phyloP scores from a whole-genome alignment of 2,329 filamentous ascomycete species.

The Fusarium irregulare region DNA sequence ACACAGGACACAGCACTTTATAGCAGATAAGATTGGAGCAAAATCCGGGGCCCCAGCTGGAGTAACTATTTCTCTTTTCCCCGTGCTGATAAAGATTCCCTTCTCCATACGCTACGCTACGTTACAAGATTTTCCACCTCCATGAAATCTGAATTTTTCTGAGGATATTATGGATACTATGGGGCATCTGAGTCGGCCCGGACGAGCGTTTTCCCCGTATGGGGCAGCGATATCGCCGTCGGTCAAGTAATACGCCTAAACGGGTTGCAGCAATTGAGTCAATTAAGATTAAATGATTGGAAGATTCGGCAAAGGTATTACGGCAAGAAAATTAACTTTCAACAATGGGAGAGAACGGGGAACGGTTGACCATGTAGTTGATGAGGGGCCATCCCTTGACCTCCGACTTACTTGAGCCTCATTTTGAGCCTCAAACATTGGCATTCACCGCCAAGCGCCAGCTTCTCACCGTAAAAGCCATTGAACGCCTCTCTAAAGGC shows the following conservation, averaged over 20 bases:
- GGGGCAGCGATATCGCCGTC: slow-evolving; percentile 6
- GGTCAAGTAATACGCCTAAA: neutral
- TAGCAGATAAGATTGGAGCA: slow-evolving; percentile 7
- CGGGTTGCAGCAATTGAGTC: neutral
- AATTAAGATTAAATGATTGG: slow-evolving; percentile 3
- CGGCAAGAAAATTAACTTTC: neutral
- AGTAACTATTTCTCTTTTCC: slow-evolving; percentile 8
- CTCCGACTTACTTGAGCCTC: slow-evolving; percentile 12
- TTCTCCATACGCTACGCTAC: slow-evolving; percentile 25
- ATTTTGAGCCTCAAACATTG: slow-evolving; percentile 25
- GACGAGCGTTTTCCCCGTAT: slow-evolving; percentile 29
- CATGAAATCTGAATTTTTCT: slow-evolving; percentile 4
- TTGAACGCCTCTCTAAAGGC: neutral
- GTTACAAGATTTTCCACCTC: slow-evolving; percentile 21
- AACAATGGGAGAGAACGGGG: neutral
- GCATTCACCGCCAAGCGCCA: neutral
- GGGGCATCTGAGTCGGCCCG: slow-evolving; percentile 27
- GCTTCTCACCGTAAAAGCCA: neutral
- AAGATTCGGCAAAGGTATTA: slow-evolving; percentile 2
- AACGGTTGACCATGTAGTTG: neutral
- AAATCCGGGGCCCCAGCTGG: slow-evolving; percentile 27
- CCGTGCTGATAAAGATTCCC: slow-evolving; percentile 21
- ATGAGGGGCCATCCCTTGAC: neutral
- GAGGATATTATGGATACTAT: slow-evolving; percentile 9
- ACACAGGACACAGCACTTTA: slow-evolving; percentile 5